Evolutionary conservation across 1,284 basidiomycete species (phyloP).

Genomic region (Ceratobasidium sp.): DNA sequence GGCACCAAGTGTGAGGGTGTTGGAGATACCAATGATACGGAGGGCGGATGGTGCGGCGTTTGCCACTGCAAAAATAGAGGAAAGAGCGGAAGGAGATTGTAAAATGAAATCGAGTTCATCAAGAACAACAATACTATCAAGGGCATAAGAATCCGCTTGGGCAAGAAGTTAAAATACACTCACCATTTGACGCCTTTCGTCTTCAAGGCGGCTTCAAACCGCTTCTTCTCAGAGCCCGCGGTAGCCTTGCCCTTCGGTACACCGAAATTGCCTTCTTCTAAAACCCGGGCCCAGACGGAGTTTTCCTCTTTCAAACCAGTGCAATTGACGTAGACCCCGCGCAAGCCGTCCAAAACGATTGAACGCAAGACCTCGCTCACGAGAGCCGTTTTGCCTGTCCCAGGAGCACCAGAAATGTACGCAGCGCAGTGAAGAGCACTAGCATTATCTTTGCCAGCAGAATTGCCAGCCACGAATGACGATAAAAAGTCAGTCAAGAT

Average conservation of each 20-base stretch:
- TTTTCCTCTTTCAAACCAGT: constrained; percentile 73
- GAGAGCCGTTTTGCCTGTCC: constrained; percentile 85
- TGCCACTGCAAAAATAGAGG: constrained; percentile 74
- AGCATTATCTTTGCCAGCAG: constrained; percentile 53
- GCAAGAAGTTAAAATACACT: constrained; percentile 49
- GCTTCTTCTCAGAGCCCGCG: constrained; percentile 50
- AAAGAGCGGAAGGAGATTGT: constrained; percentile 69
- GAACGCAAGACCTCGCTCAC: constrained; percentile 71
- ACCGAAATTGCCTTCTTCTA: constrained; percentile 61
- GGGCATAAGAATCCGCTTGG: constrained; percentile 43
- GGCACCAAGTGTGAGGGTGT: constrained; percentile 81
- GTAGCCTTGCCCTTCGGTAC: constrained; percentile 52
- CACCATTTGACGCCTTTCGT: constrained; percentile 67
- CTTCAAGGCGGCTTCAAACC: constrained; percentile 54
- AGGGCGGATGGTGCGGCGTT: constrained; percentile 64
- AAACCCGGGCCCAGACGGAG: constrained; percentile 76
- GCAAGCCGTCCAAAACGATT: constrained; percentile 57
- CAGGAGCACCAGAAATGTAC: constrained; percentile 84
- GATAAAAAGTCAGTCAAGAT: constrained; percentile 70
- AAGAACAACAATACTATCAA: constrained; percentile 73
- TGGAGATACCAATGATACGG: constrained; percentile 82
- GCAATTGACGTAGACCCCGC: constrained; percentile 76
- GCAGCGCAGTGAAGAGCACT: constrained; percentile 61
- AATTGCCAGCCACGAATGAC: constrained; percentile 61
- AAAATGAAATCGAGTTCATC: constrained; percentile 83